Evolutionary conservation across 371 early-diverging fungal species (phyloP).

Genomic region (Rhizopus arrhizus): DNA sequence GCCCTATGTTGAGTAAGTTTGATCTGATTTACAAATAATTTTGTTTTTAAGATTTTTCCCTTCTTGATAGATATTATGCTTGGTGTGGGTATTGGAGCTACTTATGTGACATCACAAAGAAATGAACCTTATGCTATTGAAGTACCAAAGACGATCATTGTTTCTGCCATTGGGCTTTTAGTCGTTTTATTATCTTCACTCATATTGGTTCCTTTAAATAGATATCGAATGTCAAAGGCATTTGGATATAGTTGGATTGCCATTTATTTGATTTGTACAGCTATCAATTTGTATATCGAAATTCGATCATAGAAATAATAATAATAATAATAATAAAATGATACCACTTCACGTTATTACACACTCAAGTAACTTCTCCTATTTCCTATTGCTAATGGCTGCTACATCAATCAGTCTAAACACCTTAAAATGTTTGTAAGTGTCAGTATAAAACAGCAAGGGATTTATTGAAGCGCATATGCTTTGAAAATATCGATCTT

Average conservation of each 20-base stretch:
- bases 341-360: background rate
- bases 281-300: constrained; percentile 56
- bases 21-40: background rate
- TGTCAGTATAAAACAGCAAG: too few relatives aligned
- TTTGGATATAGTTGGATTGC: constrained; percentile 59
- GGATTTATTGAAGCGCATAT: too few relatives aligned
- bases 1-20: constrained; percentile 76
- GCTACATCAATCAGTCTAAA: too few relatives aligned
- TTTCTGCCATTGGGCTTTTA: constrained; percentile 55
- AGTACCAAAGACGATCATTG: constrained; percentile 56
- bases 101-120: constrained; percentile 54
- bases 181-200: constrained; percentile 49
- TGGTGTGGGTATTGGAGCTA: constrained; percentile 74
- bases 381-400: too few relatives aligned
- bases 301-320: constrained; percentile 24
- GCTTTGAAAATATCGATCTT: too few relatives aligned
- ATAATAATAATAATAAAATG: background rate
- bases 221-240: constrained; percentile 51
- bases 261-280: constrained; percentile 56
- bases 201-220: constrained; percentile 56
- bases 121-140: constrained; percentile 49
- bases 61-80: constrained; percentile 65
- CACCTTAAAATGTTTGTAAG: too few relatives aligned
- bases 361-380: background rate
- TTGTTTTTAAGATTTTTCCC: background rate